A percentile compares a stretch with the other conserved stretches of the same genome.
Conservation (phyloP, 2,329 filamentous ascomycete species). For the Fusarium udum region DNA sequence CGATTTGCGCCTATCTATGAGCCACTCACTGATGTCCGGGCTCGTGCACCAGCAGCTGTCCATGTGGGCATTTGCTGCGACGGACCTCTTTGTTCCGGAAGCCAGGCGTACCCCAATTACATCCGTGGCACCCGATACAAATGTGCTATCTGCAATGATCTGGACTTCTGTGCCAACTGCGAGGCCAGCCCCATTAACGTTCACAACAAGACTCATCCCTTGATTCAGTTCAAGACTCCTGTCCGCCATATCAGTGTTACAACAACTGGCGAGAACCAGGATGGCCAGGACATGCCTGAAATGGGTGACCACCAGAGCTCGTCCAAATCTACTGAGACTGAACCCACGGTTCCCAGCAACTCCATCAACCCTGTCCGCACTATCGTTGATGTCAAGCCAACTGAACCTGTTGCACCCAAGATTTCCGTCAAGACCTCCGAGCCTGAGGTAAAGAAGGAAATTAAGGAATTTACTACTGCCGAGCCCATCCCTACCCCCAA, state of each 20-base stretch:
- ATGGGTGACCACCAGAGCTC: conserved; percentile 72
- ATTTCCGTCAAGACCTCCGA: conserved; percentile 7
- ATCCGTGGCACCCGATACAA: conserved; percentile 94
- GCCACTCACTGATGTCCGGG: conserved; percentile 57
- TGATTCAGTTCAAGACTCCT: conserved; percentile 96
- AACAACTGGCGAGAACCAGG: conserved; percentile 80
- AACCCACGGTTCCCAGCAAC: conserved; percentile 56
- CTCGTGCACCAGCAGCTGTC: conserved; percentile 50
- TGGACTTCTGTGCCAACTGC: conserved; percentile 93
- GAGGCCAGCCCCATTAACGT: conserved; percentile 85
- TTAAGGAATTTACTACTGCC: conserved; percentile 38
- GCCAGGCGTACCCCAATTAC: conserved; percentile 67
- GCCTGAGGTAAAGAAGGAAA: conserved; percentile 16
- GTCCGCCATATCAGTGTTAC: conserved; percentile 88
- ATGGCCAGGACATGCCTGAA: conserved; percentile 69
- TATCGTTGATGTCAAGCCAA: conserved; percentile 75
- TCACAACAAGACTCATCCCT: conserved; percentile 95
- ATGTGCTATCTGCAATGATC: conserved; percentile 94
- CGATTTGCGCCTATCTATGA: conserved; percentile 91
- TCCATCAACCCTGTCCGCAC: conserved; percentile 70
- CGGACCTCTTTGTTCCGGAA: conserved; percentile 81
- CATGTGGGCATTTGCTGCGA: conserved; percentile 95
- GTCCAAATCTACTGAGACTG: conserved; percentile 60
- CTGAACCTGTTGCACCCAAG: conserved; percentile 49
- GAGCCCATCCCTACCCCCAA: conserved; percentile 38